Evolutionary conservation across 176 grass and related monocot genomes (phyloP).

Genomic region (Oryza rufipogon): DNA sequence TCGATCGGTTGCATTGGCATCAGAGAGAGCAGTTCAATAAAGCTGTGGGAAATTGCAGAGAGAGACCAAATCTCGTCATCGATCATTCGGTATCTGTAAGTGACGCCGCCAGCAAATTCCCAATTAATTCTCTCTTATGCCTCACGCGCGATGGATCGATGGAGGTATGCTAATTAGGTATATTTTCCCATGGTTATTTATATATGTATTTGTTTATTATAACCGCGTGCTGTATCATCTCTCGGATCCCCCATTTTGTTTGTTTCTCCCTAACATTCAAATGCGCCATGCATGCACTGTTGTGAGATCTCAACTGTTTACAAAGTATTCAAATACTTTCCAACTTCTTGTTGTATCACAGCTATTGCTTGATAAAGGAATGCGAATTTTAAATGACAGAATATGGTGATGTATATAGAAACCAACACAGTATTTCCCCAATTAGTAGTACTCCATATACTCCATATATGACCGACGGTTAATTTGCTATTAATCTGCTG

Average conservation of each 20-base stretch:
- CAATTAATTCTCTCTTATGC: too few species aligned
- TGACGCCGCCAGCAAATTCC: too few species aligned
- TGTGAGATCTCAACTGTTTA: neutral
- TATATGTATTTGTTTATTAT: neutral
- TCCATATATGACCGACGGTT: neutral
- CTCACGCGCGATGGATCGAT: neutral
- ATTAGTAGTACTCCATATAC: neutral
- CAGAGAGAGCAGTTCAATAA: constrained; percentile 77
- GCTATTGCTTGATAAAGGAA: neutral
- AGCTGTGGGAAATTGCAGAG: constrained; percentile 88
- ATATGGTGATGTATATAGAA: neutral
- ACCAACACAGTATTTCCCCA: too few species aligned
- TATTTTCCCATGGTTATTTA: neutral
- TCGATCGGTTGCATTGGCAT: too few species aligned
- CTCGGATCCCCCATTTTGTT: neutral
- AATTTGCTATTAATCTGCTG: too few species aligned
- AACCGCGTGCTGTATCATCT: neutral
- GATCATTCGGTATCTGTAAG: too few species aligned
- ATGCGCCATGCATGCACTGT: neutral
- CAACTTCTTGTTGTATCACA: too few species aligned
- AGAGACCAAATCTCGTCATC: constrained; percentile 46
- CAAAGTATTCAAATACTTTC: neutral
- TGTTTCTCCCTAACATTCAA: neutral
- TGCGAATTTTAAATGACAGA: neutral
- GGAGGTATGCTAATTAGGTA: neutral